Conservation (phyloP, 331 rosid genomes). For the Malus hybrid region DNA sequence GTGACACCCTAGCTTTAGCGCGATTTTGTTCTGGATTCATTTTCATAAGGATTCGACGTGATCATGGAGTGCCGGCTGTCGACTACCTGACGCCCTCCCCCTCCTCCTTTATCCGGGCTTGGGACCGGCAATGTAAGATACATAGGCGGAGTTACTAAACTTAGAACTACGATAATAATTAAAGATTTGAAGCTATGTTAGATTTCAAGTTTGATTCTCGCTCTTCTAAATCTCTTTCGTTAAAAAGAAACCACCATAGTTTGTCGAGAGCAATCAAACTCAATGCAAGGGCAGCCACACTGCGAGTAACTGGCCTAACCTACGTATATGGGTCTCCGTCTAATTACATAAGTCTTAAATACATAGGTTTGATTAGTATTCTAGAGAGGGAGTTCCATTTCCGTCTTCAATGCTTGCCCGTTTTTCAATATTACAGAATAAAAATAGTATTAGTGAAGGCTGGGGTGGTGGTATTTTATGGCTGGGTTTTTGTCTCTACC, state of each 20-base stretch:
- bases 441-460: too few relatives aligned
- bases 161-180: neutral
- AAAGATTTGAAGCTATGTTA: neutral
- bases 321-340: neutral
- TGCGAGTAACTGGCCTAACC: neutral
- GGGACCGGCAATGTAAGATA: too few relatives aligned
- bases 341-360: neutral
- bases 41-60: too few relatives aligned
- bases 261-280: neutral
- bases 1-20: too few relatives aligned
- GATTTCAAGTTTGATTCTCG: too few relatives aligned
- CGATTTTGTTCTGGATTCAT: too few relatives aligned
- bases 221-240: neutral
- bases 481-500: constrained; percentile 27
- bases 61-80: too few relatives aligned
- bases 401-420: neutral
- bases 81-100: too few relatives aligned
- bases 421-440: too few relatives aligned
- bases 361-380: neutral
- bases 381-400: neutral
- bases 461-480: neutral
- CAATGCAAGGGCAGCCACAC: neutral
- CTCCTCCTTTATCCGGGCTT: too few relatives aligned
- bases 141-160: too few relatives aligned
- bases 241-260: too few relatives aligned